Conservation (phyloP, 108 stramenopile genomes). For the Nitzschia sp. region DNA sequence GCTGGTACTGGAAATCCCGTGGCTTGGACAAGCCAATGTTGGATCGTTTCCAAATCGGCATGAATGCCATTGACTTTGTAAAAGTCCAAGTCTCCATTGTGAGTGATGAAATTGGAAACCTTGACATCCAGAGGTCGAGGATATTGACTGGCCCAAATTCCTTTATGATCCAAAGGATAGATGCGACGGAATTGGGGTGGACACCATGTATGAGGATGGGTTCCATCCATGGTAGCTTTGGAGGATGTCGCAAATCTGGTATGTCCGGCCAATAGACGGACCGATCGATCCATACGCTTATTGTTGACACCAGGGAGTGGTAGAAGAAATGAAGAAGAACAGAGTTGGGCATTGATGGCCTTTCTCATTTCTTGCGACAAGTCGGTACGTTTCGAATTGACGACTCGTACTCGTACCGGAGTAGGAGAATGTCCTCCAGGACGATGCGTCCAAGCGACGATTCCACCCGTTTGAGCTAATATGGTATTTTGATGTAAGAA, state of each 20-base stretch:
- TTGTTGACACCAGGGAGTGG: conserved; percentile 28
- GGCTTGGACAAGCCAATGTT: conserved; percentile 60
- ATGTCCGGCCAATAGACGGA: conserved; percentile 60
- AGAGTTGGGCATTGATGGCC: background rate
- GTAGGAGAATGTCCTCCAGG: background rate
- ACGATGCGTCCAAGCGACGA: conserved; percentile 41
- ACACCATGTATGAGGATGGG: conserved; percentile 81
- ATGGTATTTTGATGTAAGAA: too few species aligned
- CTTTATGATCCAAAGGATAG: conserved; percentile 16
- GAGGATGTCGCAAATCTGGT: conserved; percentile 77
- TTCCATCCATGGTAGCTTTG: conserved; percentile 73
- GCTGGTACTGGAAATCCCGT: conserved; percentile 50
- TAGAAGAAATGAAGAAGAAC: background rate
- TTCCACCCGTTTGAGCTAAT: conserved; percentile 74
- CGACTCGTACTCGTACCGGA: conserved; percentile 64
- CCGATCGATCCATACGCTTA: conserved; percentile 10
- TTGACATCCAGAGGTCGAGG: background rate
- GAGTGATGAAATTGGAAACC: conserved; percentile 75
- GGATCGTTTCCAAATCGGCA: conserved; percentile 62
- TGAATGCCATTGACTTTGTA: conserved; percentile 57
- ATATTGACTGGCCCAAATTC: background rate
- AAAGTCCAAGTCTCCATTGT: conserved; percentile 90
- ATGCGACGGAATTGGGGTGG: conserved; percentile 31
- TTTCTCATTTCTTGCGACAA: conserved; percentile 49
- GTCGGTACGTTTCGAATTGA: conserved; percentile 78